These are phyloP conservation scores for Leptographium radiaticola DNA, from an alignment of 2,329 filamentous ascomycete genomes.

Conservation along the genomic window DNA sequence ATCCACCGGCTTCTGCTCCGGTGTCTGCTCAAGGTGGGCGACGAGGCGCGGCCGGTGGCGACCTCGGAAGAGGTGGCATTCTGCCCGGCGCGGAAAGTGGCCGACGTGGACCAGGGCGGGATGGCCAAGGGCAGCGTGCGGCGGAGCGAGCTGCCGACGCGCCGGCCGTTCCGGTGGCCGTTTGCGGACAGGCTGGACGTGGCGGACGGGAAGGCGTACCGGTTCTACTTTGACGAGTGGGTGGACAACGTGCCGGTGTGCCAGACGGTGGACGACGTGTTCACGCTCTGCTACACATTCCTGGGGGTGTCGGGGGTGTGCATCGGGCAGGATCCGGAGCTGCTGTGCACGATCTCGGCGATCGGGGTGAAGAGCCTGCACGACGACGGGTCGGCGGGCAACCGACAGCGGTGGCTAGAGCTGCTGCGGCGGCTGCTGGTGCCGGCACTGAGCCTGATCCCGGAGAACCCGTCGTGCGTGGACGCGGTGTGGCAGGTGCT, in stretches of 20 bases:
- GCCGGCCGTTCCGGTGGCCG: slow-evolving; percentile 68
- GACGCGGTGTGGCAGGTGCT: slow-evolving; percentile 81
- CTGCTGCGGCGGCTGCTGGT: slow-evolving; percentile 75
- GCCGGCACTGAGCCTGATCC: slow-evolving; percentile 75
- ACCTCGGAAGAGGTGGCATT: slow-evolving; percentile 11
- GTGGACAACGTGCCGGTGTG: slow-evolving; percentile 84
- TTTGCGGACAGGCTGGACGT: slow-evolving; percentile 66
- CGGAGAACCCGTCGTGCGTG: slow-evolving; percentile 69
- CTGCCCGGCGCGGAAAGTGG: slow-evolving; percentile 30
- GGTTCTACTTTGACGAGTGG: slow-evolving; percentile 98
- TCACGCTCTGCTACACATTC: slow-evolving; percentile 72
- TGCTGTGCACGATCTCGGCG: slow-evolving; percentile 71
- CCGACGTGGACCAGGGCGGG: slow-evolving; percentile 49
- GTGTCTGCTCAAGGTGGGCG: slow-evolving; percentile 62
- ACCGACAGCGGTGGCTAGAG: slow-evolving; percentile 69
- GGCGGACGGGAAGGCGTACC: slow-evolving; percentile 66
- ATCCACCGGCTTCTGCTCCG: slow-evolving; percentile 78
- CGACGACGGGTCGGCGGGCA: slow-evolving; percentile 56
- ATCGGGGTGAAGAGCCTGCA: slow-evolving; percentile 68
- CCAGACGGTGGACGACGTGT: slow-evolving; percentile 80
- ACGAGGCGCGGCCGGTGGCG: slow-evolving; percentile 28
- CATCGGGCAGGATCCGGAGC: slow-evolving; percentile 68
- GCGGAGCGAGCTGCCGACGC: slow-evolving; percentile 43
- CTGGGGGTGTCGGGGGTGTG: slow-evolving; percentile 78
- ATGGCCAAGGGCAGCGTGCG: slow-evolving; percentile 57